Evolutionary conservation across 2,329 filamentous ascomycete species (phyloP).

Genomic region (Erysiphe neolycopersici): DNA sequence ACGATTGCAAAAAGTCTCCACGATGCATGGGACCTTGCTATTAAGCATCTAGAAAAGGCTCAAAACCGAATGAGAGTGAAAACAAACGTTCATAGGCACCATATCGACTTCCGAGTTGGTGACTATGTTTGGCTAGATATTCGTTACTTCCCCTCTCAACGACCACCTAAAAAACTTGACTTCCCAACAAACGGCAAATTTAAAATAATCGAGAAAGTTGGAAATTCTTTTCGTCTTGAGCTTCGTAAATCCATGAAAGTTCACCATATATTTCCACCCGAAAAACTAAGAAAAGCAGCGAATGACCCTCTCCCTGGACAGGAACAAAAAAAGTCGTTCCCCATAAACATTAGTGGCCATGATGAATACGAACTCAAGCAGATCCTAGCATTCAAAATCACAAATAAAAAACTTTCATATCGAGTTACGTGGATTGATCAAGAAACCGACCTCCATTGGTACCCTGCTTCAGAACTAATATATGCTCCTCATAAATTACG

Average conservation of each 20-base stretch:
- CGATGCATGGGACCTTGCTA: no score
- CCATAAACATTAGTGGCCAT: neutral
- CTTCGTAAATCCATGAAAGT: neutral
- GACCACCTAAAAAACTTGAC: neutral
- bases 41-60: no score
- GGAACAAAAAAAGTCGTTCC: no score
- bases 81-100: neutral
- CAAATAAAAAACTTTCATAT: neutral
- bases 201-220: neutral
- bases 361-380: neutral
- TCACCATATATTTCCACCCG: neutral
- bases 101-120: neutral
- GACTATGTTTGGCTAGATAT: neutral
- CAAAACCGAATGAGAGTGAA: neutral
- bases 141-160: neutral
- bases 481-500: neutral
- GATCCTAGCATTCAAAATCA: neutral
- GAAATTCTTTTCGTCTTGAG: neutral
- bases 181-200: neutral
- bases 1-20: no score
- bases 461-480: neutral
- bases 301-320: no score
- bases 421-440: neutral
- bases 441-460: neutral
- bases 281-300: neutral